Evolutionary conservation across 306 rosid species (phyloP).

Genomic region (Rosa persica): DNA sequence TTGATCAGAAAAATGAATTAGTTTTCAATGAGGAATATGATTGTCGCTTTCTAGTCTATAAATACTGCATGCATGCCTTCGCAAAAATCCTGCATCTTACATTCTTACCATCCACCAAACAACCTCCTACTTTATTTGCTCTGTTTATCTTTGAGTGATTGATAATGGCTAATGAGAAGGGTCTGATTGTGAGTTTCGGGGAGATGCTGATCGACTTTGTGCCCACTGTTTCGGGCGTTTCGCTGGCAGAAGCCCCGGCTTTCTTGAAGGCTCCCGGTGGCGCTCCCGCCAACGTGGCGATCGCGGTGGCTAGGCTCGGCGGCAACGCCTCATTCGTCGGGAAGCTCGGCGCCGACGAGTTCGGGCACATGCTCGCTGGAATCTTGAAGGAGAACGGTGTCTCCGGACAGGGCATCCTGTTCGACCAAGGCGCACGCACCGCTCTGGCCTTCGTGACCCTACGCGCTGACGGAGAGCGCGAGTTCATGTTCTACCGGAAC

Average conservation of each 20-base stretch:
- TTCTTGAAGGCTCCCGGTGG: slow-evolving; percentile 96
- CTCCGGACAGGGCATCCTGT: slow-evolving; percentile 55
- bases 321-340: slow-evolving; percentile 83
- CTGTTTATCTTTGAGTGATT: too few relatives aligned
- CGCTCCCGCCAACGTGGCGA: slow-evolving; percentile 94
- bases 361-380: slow-evolving; percentile 89
- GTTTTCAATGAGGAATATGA: not conserved
- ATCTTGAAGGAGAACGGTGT: slow-evolving; percentile 75
- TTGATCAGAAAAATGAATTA: not conserved
- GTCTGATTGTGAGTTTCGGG: slow-evolving; percentile 81
- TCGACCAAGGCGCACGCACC: slow-evolving; percentile 82
- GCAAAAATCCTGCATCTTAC: too few relatives aligned
- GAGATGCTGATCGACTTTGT: slow-evolving; percentile 97
- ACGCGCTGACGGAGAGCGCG: slow-evolving; percentile 93
- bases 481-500: slow-evolving; percentile 94
- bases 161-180: not conserved
- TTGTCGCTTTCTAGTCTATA: not conserved
- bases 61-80: not conserved
- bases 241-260: slow-evolving; percentile 86
- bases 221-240: slow-evolving; percentile 81
- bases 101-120: too few relatives aligned
- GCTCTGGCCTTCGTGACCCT: slow-evolving; percentile 93
- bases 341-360: slow-evolving; percentile 92
- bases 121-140: too few relatives aligned
- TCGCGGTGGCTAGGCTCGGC: slow-evolving; percentile 80